Evolutionary conservation across 192 early-diverging fungal genomes (phyloP).

Genomic region (Mortierella claussenii): DNA sequence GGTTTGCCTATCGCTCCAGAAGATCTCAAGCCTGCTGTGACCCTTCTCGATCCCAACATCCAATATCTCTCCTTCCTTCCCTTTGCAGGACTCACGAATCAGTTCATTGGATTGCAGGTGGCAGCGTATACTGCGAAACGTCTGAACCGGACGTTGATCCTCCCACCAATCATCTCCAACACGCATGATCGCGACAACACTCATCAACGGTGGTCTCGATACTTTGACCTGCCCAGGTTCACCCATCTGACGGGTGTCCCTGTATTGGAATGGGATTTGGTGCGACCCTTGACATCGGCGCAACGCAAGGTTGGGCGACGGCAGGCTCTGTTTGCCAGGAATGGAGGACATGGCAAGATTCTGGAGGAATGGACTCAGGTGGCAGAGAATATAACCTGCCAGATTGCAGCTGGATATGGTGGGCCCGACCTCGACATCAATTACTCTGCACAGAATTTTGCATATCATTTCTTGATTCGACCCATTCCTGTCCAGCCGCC

Average conservation of each 20-base stretch:
- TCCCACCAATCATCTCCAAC: conserved; percentile 50
- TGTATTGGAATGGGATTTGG: conserved; percentile 30
- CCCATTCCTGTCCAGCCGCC: neutral
- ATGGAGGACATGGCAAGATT: neutral
- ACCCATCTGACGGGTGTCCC: conserved; percentile 28
- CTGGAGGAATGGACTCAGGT: conserved; percentile 12
- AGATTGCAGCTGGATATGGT: conserved; percentile 27
- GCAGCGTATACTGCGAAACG: conserved; percentile 16
- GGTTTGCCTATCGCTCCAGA: neutral
- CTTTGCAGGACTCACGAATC: conserved; percentile 49
- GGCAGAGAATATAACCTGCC: conserved; percentile 25
- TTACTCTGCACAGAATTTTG: conserved; percentile 13
- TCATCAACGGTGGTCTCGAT: conserved; percentile 36
- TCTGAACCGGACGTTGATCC: conserved; percentile 32
- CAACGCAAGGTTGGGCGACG: conserved; percentile 21
- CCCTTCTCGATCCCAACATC: conserved; percentile 16
- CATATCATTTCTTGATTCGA: conserved; percentile 25
- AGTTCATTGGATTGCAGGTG: conserved; percentile 32
- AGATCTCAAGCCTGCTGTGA: conserved; percentile 13
- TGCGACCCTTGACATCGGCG: conserved; percentile 20
- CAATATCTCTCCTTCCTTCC: conserved; percentile 34
- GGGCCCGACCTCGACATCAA: conserved; percentile 1
- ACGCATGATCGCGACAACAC: conserved; percentile 40
- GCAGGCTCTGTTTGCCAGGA: neutral
- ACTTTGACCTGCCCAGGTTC: conserved; percentile 24